A percentile compares a stretch with the other conserved stretches of the same genome.
Evolutionary conservation across 495 filamentous ascomycete species (phyloP).

Genomic region (Trichocladium uniseriatum): DNA sequence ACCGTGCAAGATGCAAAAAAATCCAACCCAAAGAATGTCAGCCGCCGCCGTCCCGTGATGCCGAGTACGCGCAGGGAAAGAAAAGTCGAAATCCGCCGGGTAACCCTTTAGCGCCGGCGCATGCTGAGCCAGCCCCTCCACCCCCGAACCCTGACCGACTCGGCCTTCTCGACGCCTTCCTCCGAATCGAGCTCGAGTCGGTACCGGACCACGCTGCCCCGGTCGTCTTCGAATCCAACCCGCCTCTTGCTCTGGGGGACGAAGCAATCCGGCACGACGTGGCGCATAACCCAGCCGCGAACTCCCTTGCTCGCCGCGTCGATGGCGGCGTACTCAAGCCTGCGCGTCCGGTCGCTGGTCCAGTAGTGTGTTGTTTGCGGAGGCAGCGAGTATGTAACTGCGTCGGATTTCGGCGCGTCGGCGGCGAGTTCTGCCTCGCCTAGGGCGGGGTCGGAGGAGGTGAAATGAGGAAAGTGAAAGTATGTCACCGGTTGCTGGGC

Average conservation of each 20-base stretch:
- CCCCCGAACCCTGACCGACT: constrained; percentile 5
- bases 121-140: constrained; percentile 22
- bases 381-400: constrained; percentile 26
- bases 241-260: constrained; percentile 36
- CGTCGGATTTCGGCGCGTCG: constrained; percentile 8
- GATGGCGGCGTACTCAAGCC: constrained; percentile 49
- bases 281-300: constrained; percentile 44
- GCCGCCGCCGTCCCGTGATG: not conserved
- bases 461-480: constrained; percentile 42
- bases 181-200: constrained; percentile 39
- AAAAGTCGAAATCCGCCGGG: too few relatives aligned
- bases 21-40: not conserved
- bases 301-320: constrained; percentile 45
- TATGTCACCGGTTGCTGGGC: constrained; percentile 30
- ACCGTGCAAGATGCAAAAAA: constrained; percentile 6
- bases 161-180: constrained; percentile 13
- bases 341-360: constrained; percentile 45
- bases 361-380: constrained; percentile 50
- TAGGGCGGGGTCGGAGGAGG: constrained; percentile 29
- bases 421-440: constrained; percentile 11
- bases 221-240: constrained; percentile 42
- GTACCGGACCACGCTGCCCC: constrained; percentile 47
- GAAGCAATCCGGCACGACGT: constrained; percentile 46
- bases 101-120: not conserved
- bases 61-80: too few relatives aligned